These are phyloP conservation scores for Eimeria maxima DNA, from an alignment of 169 alveolate species.

Conservation along the genomic window DNA sequence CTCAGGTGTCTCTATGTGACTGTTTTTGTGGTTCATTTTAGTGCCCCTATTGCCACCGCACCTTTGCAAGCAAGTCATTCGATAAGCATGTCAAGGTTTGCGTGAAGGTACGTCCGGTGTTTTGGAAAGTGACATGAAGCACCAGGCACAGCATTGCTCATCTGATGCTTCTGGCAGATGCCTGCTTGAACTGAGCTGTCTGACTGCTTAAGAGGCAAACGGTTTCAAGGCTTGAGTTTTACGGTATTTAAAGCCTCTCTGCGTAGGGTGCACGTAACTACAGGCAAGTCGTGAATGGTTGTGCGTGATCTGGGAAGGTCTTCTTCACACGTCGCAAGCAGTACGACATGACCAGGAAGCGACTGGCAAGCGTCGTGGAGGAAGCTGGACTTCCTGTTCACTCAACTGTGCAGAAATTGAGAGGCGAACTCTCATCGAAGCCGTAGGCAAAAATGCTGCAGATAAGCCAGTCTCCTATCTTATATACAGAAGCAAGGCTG, in stretches of 20 bases:
- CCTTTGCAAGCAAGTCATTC: slow-evolving; percentile 77
- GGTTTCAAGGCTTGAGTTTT: not conserved
- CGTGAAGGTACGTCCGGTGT: slow-evolving; percentile 44
- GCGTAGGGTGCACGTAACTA: not conserved
- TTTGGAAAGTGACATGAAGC: not conserved
- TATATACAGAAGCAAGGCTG: not conserved
- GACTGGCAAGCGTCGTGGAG: slow-evolving; percentile 71
- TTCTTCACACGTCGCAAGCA: slow-evolving; percentile 76
- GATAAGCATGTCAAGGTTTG: slow-evolving; percentile 81
- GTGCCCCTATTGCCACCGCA: slow-evolving; percentile 83
- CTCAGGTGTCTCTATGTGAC: not conserved
- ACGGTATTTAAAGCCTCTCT: not conserved
- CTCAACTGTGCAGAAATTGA: slow-evolving; percentile 12
- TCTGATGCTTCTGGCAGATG: not conserved
- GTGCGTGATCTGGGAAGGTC: slow-evolving; percentile 48
- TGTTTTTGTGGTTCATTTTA: slow-evolving; percentile 10
- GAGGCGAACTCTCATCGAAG: slow-evolving; percentile 47
- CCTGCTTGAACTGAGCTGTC: not conserved
- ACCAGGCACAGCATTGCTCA: not conserved
- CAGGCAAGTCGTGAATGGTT: not conserved
- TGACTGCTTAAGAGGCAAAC: not conserved
- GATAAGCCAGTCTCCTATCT: not conserved
- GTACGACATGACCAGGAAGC: slow-evolving; percentile 75
- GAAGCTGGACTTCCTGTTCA: slow-evolving; percentile 55
- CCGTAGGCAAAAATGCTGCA: not conserved